Evolutionary conservation across 441 rosid genomes (phyloP).

Genomic region (Syzygium syzygioides): DNA sequence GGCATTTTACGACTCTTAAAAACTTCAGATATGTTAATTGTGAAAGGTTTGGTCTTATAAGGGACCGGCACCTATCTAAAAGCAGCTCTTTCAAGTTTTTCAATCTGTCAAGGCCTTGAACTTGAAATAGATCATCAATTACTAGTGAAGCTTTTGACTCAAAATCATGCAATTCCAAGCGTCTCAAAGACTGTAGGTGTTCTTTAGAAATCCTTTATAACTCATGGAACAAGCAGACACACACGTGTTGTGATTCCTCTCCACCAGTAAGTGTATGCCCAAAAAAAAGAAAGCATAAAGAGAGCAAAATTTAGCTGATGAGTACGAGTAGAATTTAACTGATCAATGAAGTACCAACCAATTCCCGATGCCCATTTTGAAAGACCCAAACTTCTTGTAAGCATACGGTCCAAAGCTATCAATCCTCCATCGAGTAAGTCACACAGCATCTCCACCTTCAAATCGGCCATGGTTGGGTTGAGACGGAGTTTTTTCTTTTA

Average conservation of each 20-base stretch:
- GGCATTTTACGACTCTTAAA: too few relatives aligned
- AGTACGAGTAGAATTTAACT: background rate
- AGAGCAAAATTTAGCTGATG: background rate
- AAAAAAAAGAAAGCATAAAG: background rate
- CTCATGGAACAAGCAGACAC: slow-evolving; percentile 5
- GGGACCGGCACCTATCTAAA: too few relatives aligned
- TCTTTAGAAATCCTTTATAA: too few relatives aligned
- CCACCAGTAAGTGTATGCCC: slow-evolving; percentile 65
- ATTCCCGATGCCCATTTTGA: slow-evolving; percentile 87
- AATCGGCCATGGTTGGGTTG: slow-evolving; percentile 42
- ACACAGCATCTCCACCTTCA: slow-evolving; percentile 74
- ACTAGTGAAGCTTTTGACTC: too few relatives aligned
- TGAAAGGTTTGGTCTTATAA: too few relatives aligned
- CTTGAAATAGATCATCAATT: too few relatives aligned
- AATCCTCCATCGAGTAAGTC: slow-evolving; percentile 85
- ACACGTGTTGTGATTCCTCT: slow-evolving; percentile 64
- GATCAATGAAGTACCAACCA: slow-evolving; percentile 29
- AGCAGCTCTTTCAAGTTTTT: too few relatives aligned
- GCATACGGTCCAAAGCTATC: slow-evolving; percentile 71
- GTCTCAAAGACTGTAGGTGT: too few relatives aligned
- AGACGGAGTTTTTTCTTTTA: too few relatives aligned
- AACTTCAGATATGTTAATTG: too few relatives aligned
- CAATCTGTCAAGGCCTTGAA: too few relatives aligned
- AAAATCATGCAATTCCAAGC: too few relatives aligned
- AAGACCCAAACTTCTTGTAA: slow-evolving; percentile 77